phyloP scores from a whole-genome alignment of 768 basidiomycete genomes.

The Kondoa subrosea region DNA sequence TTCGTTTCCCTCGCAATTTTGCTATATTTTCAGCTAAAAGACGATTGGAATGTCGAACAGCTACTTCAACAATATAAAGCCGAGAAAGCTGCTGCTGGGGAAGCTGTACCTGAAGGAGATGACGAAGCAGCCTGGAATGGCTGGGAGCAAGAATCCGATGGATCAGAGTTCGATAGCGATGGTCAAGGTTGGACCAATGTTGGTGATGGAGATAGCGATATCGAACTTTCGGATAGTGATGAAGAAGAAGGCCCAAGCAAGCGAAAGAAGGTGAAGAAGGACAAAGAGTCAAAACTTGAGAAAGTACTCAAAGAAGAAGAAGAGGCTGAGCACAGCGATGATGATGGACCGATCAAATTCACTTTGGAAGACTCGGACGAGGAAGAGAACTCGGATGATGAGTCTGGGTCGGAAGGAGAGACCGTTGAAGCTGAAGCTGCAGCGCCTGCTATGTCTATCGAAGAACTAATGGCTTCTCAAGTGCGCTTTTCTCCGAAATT shows the following conservation, averaged over 20 bases:
- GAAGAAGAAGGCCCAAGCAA: conserved; percentile 43
- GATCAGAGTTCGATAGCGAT: conserved; percentile 32
- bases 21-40: not conserved
- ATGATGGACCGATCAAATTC: conserved; percentile 19
- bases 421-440: conserved; percentile 14
- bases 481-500: conserved; percentile 7
- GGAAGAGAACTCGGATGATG: conserved; percentile 11
- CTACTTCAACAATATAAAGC: conserved; percentile 57
- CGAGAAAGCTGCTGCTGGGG: conserved; percentile 41
- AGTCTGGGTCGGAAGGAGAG: conserved; percentile 21
- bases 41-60: conserved; percentile 64
- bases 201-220: conserved; percentile 48
- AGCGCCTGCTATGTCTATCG: conserved; percentile 37
- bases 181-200: conserved; percentile 65
- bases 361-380: conserved; percentile 18
- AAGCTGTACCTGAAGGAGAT: conserved; percentile 39
- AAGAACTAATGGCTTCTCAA: conserved; percentile 4
- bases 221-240: conserved; percentile 75
- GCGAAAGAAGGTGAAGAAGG: conserved; percentile 25
- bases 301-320: conserved; percentile 18
- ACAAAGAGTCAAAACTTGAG: too few species aligned
- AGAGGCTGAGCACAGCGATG: conserved; percentile 17
- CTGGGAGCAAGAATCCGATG: conserved; percentile 36
- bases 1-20: conserved; percentile 35
- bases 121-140: conserved; percentile 69